phyloP scores from a whole-genome alignment of 257 asterid genomes.

The Anisodus tanguticus region DNA sequence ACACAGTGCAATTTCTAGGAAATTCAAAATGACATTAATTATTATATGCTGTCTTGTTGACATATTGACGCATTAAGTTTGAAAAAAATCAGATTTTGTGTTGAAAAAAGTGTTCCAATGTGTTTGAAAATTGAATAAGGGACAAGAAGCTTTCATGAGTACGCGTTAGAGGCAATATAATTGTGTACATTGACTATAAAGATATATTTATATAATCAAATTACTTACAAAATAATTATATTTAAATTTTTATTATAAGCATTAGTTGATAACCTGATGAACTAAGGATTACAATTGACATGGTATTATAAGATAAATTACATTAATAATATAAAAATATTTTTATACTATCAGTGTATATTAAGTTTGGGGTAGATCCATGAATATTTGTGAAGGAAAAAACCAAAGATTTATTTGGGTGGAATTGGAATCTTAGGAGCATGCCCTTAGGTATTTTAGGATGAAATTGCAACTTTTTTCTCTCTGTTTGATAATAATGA shows the following conservation, averaged over 20 bases:
- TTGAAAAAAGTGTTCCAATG: background rate
- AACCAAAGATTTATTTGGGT: background rate
- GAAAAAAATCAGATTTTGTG: background rate
- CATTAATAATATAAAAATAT: too few relatives aligned
- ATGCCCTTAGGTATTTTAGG: too few relatives aligned
- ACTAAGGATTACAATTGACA: too few relatives aligned
- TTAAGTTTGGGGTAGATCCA: background rate
- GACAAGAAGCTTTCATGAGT: background rate
- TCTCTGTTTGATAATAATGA: too few relatives aligned
- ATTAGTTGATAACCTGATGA: too few relatives aligned
- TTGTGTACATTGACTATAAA: too few relatives aligned
- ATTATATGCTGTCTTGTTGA: background rate
- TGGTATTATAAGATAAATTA: too few relatives aligned
- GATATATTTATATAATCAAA: background rate
- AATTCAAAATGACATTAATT: background rate
- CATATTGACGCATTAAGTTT: background rate
- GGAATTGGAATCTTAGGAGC: background rate
- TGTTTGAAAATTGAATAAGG: conserved; percentile 1
- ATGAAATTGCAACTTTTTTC: too few relatives aligned
- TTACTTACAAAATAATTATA: background rate
- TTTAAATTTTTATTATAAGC: background rate
- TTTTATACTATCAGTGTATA: too few relatives aligned
- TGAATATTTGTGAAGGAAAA: background rate
- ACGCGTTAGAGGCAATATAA: background rate
- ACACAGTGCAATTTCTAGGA: background rate